Evolutionary conservation across 306 rosid species (phyloP), one percentile per base, ranked within the genome.

Genomic region (Boehmeria nivea): DNA sequence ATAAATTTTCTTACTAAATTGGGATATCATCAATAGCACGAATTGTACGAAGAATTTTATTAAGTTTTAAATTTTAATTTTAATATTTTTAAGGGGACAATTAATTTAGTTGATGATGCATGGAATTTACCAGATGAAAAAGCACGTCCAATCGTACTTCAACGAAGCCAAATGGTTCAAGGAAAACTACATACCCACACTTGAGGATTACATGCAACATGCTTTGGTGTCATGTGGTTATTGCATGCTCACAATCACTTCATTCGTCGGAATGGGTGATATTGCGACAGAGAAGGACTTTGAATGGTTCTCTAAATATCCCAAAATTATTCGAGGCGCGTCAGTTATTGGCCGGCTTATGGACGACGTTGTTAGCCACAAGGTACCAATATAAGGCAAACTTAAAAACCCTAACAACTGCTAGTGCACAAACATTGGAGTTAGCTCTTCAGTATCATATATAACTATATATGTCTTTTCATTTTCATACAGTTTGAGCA

Each of bases 321-420:
- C 84, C 9, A 71, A 68, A 0, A 31, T 31, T 10, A 4, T 31
- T 31, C 36, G 36, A 31, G 36, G 36, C 0, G 9, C 36, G 8
- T 5, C 60, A 8, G 14, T 60, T 0, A 8, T 79, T 56, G 20
- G 70, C 11, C 59, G 78, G 46, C 69, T 75, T 40, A 74, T 67
- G 81, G 75, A 79, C 19, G 85, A 79, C 60, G 67, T 75, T 2
- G 78, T 64, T 2, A 57, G 78, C 19, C 61, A 49, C 9, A 57
- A 75, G 73, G 81, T 70, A 72, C 1, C 12, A 8, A 18, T 13
- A 40, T 6, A 28, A 28, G n/a, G n/a, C n/a, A n/a, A n/a, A n/a
- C n/a, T n/a, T n/a, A n/a, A n/a, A n/a, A n/a, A n/a, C n/a, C n/a
- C n/a, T n/a, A n/a, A n/a, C n/a, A n/a, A n/a, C n/a, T n/a, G n/a